phyloP scores from a whole-genome alignment of 1,139 yeast species.

The Zygosaccharomyces pseudobailii region DNA sequence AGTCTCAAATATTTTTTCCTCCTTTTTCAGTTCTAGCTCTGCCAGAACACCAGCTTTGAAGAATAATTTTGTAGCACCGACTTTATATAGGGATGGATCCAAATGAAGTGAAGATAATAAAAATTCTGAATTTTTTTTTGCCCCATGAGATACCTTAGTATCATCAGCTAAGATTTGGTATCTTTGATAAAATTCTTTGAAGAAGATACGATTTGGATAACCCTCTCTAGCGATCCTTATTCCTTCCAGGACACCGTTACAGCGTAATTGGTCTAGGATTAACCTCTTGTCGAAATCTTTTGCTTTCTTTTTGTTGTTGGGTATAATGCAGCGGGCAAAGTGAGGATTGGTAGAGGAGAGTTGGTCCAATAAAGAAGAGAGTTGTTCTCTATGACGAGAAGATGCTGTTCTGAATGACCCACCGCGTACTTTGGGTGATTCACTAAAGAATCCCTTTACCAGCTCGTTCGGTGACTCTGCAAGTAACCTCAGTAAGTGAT shows the following conservation, averaged over 20 bases:
- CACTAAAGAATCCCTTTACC: conserved; percentile 43
- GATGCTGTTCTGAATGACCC: conserved; percentile 71
- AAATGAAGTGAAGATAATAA: conserved; percentile 58
- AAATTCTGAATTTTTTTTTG: conserved; percentile 62
- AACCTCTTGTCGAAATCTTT: conserved; percentile 66
- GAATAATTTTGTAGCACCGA: conserved; percentile 78
- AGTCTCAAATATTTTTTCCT: conserved; percentile 52
- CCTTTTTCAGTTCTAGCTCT: conserved; percentile 73
- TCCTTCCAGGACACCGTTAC: conserved; percentile 98
- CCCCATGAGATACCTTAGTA: conserved; percentile 44
- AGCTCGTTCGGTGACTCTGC: conserved; percentile 54
- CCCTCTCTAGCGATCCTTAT: conserved; percentile 96
- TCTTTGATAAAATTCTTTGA: conserved; percentile 71
- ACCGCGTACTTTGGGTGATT: conserved; percentile 21
- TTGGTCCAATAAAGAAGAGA: conserved; percentile 65
- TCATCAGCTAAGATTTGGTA: conserved; percentile 57
- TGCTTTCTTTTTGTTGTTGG: conserved; percentile 73
- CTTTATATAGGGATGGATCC: conserved; percentile 62
- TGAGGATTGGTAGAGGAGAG: conserved; percentile 85
- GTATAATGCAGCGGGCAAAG: conserved; percentile 92
- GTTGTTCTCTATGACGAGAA: conserved; percentile 79
- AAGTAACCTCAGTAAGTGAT: conserved; percentile 57
- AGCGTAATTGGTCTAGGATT: conserved; percentile 84
- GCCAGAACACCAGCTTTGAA: conserved; percentile 95
- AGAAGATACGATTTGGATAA: conserved; percentile 85